Base-by-base conservation (phyloP, 73 alveolate genomes). In the Paramecium primaurelia region DNA sequence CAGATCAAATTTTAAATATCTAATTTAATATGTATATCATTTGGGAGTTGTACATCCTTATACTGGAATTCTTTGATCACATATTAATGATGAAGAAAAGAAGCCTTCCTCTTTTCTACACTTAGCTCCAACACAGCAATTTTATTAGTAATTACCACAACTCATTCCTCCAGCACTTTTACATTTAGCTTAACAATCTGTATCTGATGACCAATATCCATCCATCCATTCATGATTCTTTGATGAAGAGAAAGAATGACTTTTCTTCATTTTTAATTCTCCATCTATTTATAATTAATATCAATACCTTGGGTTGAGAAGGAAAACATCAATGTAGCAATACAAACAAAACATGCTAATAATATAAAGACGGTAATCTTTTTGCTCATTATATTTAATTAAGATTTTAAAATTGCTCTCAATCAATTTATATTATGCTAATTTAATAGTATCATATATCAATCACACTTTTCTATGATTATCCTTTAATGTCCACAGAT, bases 131-230 rank as follows among this genome's bases (percentile, higher is more conserved):
- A 64, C 84, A 28, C 84, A 64, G 84, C 84, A 64, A 64, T 64
- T 64, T 64, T 64, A 28, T 28, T 64, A 26, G 84, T 28, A 28
- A 26, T 28, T 34, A 64, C 84, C 84, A 26, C 84, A 64, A 64
- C 84, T 64, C 84, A 64, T 64, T 14, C 84, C 84, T 32, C 84
- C 84, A 64, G 84, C 84, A 28, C 3, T 64, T 64, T 12, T 64
- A n/a, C 84, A 64, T 64, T 64, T 64, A 12, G 30, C 22, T 26
- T 64, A 64, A 7, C 84, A 64, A 32, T 64, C 84, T 64, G 51
- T 64, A 34, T 64, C 84, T 25, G 84, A 32, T 64, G 84, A 64
- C 84, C 84, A 64, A 64, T 64, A 64, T 64, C 84, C 84, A 28
- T 64, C 84, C 42, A 64, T 6, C 84, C 84, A 64, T 32, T 64